These are phyloP conservation scores for Solanum virginianum DNA, from an alignment of 257 asterid genomes.

Conservation along the genomic window DNA sequence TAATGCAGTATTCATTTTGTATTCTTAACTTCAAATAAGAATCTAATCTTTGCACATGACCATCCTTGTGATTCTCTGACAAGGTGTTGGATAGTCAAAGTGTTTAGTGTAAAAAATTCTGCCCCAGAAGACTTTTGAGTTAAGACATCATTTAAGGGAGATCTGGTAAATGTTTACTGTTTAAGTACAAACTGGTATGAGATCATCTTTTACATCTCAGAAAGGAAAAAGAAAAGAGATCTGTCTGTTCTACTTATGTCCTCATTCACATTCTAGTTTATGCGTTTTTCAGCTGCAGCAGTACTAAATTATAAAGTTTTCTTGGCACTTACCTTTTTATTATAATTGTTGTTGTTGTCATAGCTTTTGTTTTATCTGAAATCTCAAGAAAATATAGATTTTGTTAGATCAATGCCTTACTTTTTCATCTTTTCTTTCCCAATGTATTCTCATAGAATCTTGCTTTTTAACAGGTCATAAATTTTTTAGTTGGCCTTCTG, in stretches of 20 bases:
- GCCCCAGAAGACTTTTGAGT: neutral
- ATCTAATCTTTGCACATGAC: neutral
- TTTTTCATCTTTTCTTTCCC: neutral
- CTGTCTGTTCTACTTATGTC: neutral
- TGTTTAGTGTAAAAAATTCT: neutral
- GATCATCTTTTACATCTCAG: neutral
- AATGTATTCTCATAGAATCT: neutral
- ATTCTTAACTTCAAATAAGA: neutral
- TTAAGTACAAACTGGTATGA: neutral
- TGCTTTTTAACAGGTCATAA: slow-evolving; percentile 43
- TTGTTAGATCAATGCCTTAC: neutral
- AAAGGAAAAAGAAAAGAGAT: neutral
- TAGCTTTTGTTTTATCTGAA: neutral
- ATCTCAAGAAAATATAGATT: neutral
- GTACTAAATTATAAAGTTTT: neutral
- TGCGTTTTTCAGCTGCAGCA: neutral
- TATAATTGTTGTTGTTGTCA: neutral
- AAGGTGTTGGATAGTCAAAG: neutral
- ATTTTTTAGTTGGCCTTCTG: slow-evolving; percentile 65
- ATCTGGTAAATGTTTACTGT: neutral
- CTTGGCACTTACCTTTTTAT: neutral
- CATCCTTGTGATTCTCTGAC: neutral
- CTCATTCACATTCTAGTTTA: neutral
- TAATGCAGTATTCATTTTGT: neutral
- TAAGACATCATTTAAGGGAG: neutral